Base-by-base conservation (phyloP, 1,139 yeast species). In the Protomyces inouyei region DNA sequence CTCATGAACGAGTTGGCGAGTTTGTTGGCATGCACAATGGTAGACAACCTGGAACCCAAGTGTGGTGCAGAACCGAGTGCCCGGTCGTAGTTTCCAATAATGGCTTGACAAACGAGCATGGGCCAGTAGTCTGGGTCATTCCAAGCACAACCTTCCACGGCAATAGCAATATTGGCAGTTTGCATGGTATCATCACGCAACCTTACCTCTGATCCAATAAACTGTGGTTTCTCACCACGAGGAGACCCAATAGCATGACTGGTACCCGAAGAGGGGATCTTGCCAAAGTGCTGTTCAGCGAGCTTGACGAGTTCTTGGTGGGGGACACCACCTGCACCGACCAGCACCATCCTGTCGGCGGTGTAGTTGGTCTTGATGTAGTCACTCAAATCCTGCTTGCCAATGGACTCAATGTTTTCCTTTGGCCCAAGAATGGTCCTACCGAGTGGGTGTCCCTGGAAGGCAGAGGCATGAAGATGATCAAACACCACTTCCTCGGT, bases 61-160 rank as follows among this genome's bases (percentile, higher is more conserved):
- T 83, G 85, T 1, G 95, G 90, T 67, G 93, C 82, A 5, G 93
- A 89, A 48, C 97, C 97, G 68, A 87, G 78, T 9, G 97, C 86
- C 73, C 98, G 85, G 76, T 93, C 98, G 98, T 98, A 93, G 72
- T 92, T 89, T 53, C 98, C 98, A 57, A 93, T 87, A 68, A 93
- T 88, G 16, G 98, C 97, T 77, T 93, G 97, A 4, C 97, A 95
- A 0, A 93, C 96, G 25, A 95, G 82, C 1, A 97, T 97, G 36
- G 95, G 88, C 79, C 91, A 92, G 77, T 92, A 93, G 75, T 93
- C 98, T 8, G 95, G 92, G 3, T 95, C 90, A 40, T 89, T 87
- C 99, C 99, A 93, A 57, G 96, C 87, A 35, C 92, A 97, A 71
- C 99, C 98, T 78, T 93, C 98, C n/a, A 93, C 87, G 12, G 97